A percentile compares a stretch with the other conserved stretches of the same genome.
Conservation (phyloP, 2,329 filamentous ascomycete species). For the Colletotrichum tropicicola region DNA sequence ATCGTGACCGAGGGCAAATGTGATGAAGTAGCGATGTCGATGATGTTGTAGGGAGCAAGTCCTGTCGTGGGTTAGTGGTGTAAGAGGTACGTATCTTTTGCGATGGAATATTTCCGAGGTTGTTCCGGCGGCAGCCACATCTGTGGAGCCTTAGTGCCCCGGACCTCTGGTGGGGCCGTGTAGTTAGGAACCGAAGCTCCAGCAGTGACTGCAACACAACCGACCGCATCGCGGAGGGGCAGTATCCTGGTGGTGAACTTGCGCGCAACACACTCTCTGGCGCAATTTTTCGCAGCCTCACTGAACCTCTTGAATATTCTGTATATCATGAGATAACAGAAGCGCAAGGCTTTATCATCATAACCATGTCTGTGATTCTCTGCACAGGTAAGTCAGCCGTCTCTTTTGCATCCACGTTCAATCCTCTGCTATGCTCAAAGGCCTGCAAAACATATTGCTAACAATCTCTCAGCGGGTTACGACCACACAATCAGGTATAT, state of each 20-base stretch:
- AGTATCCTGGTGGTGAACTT: constrained; percentile 5
- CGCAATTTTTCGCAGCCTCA: not conserved
- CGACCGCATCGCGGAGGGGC: constrained; percentile 27
- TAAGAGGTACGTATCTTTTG: constrained; percentile 10
- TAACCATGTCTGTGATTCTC: constrained; percentile 67
- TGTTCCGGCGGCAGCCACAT: constrained; percentile 3
- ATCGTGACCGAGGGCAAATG: not conserved
- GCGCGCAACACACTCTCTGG: constrained; percentile 1
- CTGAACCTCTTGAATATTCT: not conserved
- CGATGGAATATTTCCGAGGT: not conserved
- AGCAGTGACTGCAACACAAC: not conserved
- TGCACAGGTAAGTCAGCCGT: constrained; percentile 61
- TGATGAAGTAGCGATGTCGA: not conserved
- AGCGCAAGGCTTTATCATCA: constrained; percentile 11
- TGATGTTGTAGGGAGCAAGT: not conserved
- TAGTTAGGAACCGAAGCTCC: constrained; percentile 28
- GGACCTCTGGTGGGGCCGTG: constrained; percentile 26
- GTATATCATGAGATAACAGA: constrained; percentile 29
- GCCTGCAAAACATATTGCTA: not conserved
- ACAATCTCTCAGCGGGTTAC: constrained; percentile 60
- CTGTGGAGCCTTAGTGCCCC: constrained; percentile 8
- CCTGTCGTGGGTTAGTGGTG: not conserved
- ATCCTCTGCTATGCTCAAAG: not conserved
- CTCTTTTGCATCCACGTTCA: not conserved
- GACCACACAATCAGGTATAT: constrained; percentile 69